Base-by-base conservation (phyloP, 441 rosid species). In the Eutrema salsugineum region DNA sequence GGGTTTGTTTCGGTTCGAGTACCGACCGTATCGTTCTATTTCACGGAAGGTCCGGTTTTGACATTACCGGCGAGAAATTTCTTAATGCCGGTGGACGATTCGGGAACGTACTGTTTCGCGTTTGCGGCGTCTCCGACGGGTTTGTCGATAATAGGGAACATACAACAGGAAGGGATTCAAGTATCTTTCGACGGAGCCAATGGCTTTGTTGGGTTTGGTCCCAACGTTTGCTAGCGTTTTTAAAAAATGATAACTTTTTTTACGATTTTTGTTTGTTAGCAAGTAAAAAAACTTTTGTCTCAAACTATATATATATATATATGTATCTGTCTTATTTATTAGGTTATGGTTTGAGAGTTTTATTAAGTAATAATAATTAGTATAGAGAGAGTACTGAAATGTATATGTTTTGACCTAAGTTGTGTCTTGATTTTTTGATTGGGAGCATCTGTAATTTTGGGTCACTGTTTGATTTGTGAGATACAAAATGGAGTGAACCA, bases 191-290 rank as follows among this genome's bases (percentile, higher is more conserved):
- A 95, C 75, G 99, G 90, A 72, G 90, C 97, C 50, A 90, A 85
- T 79, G 99, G 97, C 58, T 94, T 84, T 75, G 96, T 89, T 32
- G 99, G 99, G 22, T 92, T 95, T 79, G 99, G 99, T 32, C 99
- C 99, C 65, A 87, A 84, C 43, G 83, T 88, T 71, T 95, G 99
- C 74, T 92, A 68, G 76, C 63, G 11, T 43, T 63, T 65, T 3
- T 0, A 44, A 15, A 42, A 28, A 24, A 40, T n/a, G 5, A 36
- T 9, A 19, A 2, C 38, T 4, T 17, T 67, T 4, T 17, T 67
- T 63, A 70, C 62, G 30, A 28, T 63, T 70, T 76, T 76, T 64
- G 72, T 64, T 75, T 56, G 36, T 32, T 63, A 74, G 56, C 33
- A 67, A 74, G 62, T 55, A 64, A 44, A 55, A 55, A 55, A 36